These are phyloP conservation scores for Blastomyces silverae DNA, from an alignment of 2,329 filamentous ascomycete genomes.

Conservation along the genomic window DNA sequence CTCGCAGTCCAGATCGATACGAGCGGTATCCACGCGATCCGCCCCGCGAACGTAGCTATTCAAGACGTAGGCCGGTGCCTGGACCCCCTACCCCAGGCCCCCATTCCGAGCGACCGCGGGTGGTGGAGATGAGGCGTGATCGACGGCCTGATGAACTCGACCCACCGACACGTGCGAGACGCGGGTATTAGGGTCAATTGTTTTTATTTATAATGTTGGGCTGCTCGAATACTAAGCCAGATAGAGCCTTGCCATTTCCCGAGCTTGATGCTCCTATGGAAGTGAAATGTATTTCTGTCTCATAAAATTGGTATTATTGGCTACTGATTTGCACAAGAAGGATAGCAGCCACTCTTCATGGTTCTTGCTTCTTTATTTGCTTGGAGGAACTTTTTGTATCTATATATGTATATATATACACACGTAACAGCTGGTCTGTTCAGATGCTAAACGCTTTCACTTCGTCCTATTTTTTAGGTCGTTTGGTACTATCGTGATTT, in stretches of 20 bases:
- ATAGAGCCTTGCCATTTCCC: neutral
- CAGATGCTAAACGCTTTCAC: too few species aligned
- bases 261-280: neutral
- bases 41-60: constrained; percentile 1
- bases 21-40: neutral
- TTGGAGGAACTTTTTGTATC: too few species aligned
- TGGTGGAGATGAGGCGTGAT: neutral
- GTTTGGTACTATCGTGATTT: too few species aligned
- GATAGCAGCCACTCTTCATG: too few species aligned
- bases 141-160: neutral
- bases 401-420: too few species aligned
- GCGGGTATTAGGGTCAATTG: neutral
- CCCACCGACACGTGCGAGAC: neutral
- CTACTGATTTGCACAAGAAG: neutral
- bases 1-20: neutral
- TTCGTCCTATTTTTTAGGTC: too few species aligned
- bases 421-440: too few species aligned
- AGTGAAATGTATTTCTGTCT: too few species aligned
- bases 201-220: neutral
- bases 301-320: neutral
- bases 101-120: too few species aligned
- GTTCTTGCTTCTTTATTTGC: neutral
- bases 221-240: neutral
- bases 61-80: neutral
- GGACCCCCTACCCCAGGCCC: neutral